Percentiles rank a stretch among this genome's conserved stretches.
Conservation (phyloP, 2,329 filamentous ascomycete species). For the Colletotrichum chlorophyti region DNA sequence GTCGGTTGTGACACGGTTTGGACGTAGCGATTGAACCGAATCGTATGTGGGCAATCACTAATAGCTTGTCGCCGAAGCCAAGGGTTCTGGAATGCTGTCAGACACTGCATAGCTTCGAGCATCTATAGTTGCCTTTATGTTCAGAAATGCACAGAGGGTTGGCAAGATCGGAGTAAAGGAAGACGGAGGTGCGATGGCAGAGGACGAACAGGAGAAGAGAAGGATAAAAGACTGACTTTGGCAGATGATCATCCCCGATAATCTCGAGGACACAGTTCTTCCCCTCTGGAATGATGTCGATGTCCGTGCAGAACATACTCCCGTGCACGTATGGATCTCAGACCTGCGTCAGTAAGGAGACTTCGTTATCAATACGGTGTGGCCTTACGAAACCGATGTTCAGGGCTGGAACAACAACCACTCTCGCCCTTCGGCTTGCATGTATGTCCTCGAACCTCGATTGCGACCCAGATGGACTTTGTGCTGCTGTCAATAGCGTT, state of each 20-base stretch:
- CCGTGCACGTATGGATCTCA: slow-evolving; percentile 46
- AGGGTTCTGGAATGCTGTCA: slow-evolving; percentile 43
- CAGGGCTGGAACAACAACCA: too few species aligned
- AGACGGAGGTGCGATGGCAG: too few species aligned
- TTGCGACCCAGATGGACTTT: slow-evolving; percentile 53
- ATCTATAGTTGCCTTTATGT: too few species aligned
- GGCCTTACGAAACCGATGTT: too few species aligned
- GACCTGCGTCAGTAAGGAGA: not conserved
- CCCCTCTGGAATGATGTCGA: slow-evolving; percentile 52
- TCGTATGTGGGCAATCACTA: slow-evolving; percentile 56
- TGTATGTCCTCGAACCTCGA: slow-evolving; percentile 53
- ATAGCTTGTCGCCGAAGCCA: slow-evolving; percentile 48
- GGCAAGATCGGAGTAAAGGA: too few species aligned
- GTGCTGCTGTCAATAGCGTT: slow-evolving; percentile 41
- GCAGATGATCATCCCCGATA: slow-evolving; percentile 52
- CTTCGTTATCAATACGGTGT: not conserved
- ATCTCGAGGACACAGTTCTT: slow-evolving; percentile 45
- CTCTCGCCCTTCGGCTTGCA: too few species aligned
- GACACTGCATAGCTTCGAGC: not conserved
- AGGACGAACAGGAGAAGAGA: too few species aligned
- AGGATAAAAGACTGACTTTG: slow-evolving; percentile 43
- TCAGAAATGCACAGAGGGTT: too few species aligned
- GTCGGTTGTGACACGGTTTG: slow-evolving; percentile 37
- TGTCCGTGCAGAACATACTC: slow-evolving; percentile 54
- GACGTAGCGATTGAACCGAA: slow-evolving; percentile 34